Conservation (phyloP, 805 yeast genomes). For the Candida khao-thaluensis region DNA sequence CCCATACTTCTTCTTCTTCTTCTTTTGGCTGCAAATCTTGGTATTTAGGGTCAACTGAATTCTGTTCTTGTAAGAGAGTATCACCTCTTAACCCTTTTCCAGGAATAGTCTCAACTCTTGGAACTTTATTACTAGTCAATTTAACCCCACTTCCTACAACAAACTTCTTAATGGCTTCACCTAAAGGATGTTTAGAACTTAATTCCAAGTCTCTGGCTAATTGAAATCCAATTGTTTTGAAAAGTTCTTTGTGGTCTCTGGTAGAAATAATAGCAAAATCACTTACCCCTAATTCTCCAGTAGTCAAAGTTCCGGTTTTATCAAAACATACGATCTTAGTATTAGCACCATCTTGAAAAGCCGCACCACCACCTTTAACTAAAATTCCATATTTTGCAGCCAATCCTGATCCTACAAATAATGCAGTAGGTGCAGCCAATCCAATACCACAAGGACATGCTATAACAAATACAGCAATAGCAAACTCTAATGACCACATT, state of each 20-base stretch:
- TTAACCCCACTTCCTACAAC: conserved; percentile 23
- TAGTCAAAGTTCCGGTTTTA: conserved; percentile 77
- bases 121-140: conserved; percentile 37
- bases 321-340: conserved; percentile 69
- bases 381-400: conserved; percentile 77
- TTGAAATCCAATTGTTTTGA: conserved; percentile 37
- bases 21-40: too few relatives aligned
- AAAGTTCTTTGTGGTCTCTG: conserved; percentile 11
- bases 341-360: conserved; percentile 73
- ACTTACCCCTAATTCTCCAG: conserved; percentile 58
- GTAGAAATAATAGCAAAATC: conserved; percentile 37
- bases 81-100: conserved; percentile 61
- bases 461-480: conserved; percentile 76
- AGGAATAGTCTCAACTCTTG: conserved; percentile 50
- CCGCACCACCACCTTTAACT: conserved; percentile 79
- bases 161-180: conserved; percentile 50
- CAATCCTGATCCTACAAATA: conserved; percentile 75
- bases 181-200: conserved; percentile 68
- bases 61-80: conserved; percentile 20
- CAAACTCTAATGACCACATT: conserved; percentile 74
- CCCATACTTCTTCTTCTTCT: conserved; percentile 29
- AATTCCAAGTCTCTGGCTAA: conserved; percentile 58
- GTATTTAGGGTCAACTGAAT: too few relatives aligned
- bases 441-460: conserved; percentile 90
- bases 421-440: conserved; percentile 80